Evolutionary conservation across 768 basidiomycete genomes (phyloP), one percentile per base, ranked within the genome.

Genomic region (Pulveroboletus sp.): DNA sequence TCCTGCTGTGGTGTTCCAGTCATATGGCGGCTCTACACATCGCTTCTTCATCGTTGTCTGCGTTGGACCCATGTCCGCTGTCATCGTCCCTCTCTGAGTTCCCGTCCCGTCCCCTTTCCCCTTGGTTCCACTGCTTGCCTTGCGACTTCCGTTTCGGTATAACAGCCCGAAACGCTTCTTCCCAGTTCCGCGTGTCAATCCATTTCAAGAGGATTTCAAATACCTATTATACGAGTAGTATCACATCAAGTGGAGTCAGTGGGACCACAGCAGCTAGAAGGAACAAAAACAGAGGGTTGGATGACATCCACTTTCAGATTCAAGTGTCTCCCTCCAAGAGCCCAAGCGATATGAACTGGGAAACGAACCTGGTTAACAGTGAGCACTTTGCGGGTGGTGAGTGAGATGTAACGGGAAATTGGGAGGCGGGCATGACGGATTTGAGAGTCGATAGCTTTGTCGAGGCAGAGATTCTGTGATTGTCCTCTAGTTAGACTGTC

Each of bases 131-230:
- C 8, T 43, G 55, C 3, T 35, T 50, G 40, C 71, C 63, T 39
- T 82, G 76, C 58, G 95, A 92, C 69, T 99, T 99, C 47, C 96
- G 78, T 61, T 84, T 86, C 0, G 96, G 96, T 47, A 99, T 89
- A 44, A 95, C 89, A n/a, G 80, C 75, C 62, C 88, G 81, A 46
- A 99, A 78, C 0, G 96, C 90, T 49, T 81, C 68, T 62, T 88
- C 82, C 96, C 96, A 99, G 58, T 86, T 77, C 54, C 80, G 77
- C 12, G 78, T 82, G 62, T 91, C 88, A n/a, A 86, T 79, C 89
- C 92, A 98, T 57, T 85, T 82, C 17, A 93, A 68, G 49, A 99
- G 74, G 57, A 98, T 96, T 67, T 95, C 92, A 63, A 94, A 89
- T 26, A 88, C 86, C 74, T 78, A 44, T 57, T 51, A 40, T 33